These are phyloP conservation scores for Sporothrix inflata DNA, from an alignment of 2,329 filamentous ascomycete species.

Conservation along the genomic window DNA sequence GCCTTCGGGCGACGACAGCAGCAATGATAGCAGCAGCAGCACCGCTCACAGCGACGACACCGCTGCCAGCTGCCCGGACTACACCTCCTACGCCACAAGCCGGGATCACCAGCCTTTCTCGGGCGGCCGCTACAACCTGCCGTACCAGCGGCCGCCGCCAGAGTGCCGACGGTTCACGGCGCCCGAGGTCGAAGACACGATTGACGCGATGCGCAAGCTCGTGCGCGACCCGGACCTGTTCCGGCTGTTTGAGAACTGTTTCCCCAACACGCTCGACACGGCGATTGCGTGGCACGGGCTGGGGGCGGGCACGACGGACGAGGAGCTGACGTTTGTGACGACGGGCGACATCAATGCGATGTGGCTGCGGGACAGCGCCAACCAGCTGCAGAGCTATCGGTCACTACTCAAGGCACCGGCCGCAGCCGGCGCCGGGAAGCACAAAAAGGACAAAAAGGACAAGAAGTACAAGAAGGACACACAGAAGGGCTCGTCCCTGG, in stretches of 20 bases:
- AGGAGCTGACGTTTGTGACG: constrained; percentile 70
- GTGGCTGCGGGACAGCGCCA: constrained; percentile 77
- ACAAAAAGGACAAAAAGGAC: constrained; percentile 47
- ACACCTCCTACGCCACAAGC: constrained; percentile 39
- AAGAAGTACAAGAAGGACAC: constrained; percentile 51
- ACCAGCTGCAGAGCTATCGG: constrained; percentile 67
- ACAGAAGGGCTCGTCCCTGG: constrained; percentile 43
- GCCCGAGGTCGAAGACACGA: constrained; percentile 69
- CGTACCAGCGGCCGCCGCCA: constrained; percentile 58
- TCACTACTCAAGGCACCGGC: too few species aligned
- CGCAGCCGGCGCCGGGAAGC: constrained; percentile 49
- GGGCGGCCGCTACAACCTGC: constrained; percentile 40
- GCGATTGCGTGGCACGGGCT: constrained; percentile 31
- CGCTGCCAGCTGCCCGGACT: constrained; percentile 30
- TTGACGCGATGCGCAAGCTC: constrained; percentile 46
- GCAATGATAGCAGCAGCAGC: neutral
- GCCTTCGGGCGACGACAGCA: neutral
- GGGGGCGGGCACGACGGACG: constrained; percentile 60
- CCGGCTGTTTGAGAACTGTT: constrained; percentile 76
- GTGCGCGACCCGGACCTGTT: constrained; percentile 60
- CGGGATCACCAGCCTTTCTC: constrained; percentile 40
- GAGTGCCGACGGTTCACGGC: constrained; percentile 76
- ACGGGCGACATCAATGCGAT: constrained; percentile 56
- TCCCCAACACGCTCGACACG: constrained; percentile 66
- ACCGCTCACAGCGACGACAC: neutral